Evolutionary conservation across 2,329 filamentous ascomycete genomes (phyloP).

Genomic region (Botryotinia globosa): DNA sequence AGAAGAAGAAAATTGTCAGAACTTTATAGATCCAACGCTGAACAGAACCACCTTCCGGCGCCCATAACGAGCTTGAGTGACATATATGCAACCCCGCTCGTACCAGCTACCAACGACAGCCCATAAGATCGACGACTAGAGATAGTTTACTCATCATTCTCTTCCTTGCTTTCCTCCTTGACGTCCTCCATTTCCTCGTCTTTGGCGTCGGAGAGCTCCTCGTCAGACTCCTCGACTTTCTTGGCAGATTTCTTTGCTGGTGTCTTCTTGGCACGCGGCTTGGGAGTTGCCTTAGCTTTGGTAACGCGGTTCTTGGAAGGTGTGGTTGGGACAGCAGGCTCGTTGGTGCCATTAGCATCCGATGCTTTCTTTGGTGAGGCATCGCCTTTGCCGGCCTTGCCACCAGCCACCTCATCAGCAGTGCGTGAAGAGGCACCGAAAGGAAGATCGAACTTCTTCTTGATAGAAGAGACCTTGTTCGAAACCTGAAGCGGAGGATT

Average conservation of each 20-base stretch:
- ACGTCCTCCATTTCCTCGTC: constrained; percentile 4
- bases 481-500: neutral
- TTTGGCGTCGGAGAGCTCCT: constrained; percentile 10
- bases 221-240: constrained; percentile 6
- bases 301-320: constrained; percentile 22
- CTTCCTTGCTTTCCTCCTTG: neutral
- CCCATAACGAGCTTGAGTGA: neutral
- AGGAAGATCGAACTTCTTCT: constrained; percentile 33
- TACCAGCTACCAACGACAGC: neutral
- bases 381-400: neutral
- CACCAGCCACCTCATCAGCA: constrained; percentile 1
- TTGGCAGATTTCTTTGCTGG: constrained; percentile 24
- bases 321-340: constrained; percentile 16
- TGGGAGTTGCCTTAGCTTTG: constrained; percentile 16
- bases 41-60: constrained; percentile 6
- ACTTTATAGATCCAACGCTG: neutral
- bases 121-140: neutral
- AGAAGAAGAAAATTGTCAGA: neutral
- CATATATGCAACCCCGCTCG: neutral
- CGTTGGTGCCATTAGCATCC: constrained; percentile 14
- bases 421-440: constrained; percentile 18
- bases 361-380: constrained; percentile 15
- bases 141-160: neutral
- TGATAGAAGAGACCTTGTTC: constrained; percentile 31
- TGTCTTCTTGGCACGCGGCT: constrained; percentile 23